Conservation (phyloP, 768 basidiomycete species). For the Boletus tomentosulus region DNA sequence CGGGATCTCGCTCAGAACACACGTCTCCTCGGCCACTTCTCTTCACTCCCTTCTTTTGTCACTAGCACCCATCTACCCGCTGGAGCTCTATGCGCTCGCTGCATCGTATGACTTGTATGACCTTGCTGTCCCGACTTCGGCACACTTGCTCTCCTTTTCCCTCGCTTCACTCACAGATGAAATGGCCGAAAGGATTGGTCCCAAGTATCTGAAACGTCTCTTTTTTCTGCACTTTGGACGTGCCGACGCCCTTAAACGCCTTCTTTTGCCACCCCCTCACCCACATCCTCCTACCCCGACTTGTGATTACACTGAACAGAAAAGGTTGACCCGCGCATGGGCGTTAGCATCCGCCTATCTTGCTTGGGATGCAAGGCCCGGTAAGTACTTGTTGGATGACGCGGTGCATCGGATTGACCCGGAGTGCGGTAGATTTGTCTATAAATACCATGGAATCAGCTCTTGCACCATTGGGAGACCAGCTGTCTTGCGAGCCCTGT, state of each 20-base stretch:
- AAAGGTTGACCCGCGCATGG: constrained; percentile 77
- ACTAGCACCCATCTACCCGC: constrained; percentile 61
- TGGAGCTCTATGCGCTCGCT: constrained; percentile 71
- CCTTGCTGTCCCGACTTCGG: constrained; percentile 70
- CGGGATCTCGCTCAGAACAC: constrained; percentile 50
- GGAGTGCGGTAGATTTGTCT: constrained; percentile 55
- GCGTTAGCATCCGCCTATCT: constrained; percentile 78
- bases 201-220: constrained; percentile 73
- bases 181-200: constrained; percentile 63
- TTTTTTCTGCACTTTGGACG: constrained; percentile 85
- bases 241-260: constrained; percentile 74
- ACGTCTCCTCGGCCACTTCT: constrained; percentile 49
- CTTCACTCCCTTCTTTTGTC: constrained; percentile 60
- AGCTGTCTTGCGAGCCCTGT: constrained; percentile 68
- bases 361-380: constrained; percentile 79
- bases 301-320: constrained; percentile 75
- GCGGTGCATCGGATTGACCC: constrained; percentile 1
- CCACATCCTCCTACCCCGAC: constrained; percentile 65
- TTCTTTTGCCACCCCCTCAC: constrained; percentile 69
- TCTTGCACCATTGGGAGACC: constrained; percentile 63
- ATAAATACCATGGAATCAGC: constrained; percentile 69
- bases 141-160: constrained; percentile 68
- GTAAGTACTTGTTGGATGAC: constrained; percentile 36
- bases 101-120: constrained; percentile 63
- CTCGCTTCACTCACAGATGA: constrained; percentile 69